phyloP scores from a whole-genome alignment of 352 stramenopile genomes.

The Globisporangium okanoganense region DNA sequence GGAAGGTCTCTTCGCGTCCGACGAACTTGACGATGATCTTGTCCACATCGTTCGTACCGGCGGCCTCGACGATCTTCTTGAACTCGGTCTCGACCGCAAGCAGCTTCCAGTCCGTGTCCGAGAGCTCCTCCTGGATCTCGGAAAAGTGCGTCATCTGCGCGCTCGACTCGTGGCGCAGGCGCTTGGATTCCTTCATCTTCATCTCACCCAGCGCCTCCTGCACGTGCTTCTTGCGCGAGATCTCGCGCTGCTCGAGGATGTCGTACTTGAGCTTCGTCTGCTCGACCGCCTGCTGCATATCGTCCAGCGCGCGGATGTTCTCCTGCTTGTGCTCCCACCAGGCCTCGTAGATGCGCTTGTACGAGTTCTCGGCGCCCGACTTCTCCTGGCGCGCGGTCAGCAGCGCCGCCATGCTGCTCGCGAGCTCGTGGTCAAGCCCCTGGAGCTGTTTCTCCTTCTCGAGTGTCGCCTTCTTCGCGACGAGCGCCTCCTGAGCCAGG shows the following conservation, averaged over 20 bases:
- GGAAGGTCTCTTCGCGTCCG: slow-evolving; percentile 61
- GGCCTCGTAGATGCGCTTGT: slow-evolving; percentile 62
- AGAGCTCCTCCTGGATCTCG: slow-evolving; percentile 75
- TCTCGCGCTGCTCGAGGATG: slow-evolving; percentile 70
- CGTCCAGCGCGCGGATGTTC: slow-evolving; percentile 65
- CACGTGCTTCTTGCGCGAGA: slow-evolving; percentile 71
- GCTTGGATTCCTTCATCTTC: slow-evolving; percentile 63
- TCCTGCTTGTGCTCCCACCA: slow-evolving; percentile 75
- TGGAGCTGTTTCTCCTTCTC: slow-evolving; percentile 61
- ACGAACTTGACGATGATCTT: slow-evolving; percentile 82
- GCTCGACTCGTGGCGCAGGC: slow-evolving; percentile 69
- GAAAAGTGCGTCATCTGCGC: slow-evolving; percentile 77
- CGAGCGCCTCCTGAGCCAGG: slow-evolving; percentile 50
- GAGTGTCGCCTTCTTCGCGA: slow-evolving; percentile 60
- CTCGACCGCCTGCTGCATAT: slow-evolving; percentile 73
- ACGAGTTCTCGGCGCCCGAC: slow-evolving; percentile 48
- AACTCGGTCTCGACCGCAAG: slow-evolving; percentile 64
- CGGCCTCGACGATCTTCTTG: slow-evolving; percentile 74
- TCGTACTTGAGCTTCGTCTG: slow-evolving; percentile 72
- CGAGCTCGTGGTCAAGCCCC: slow-evolving; percentile 53
- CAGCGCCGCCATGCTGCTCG: slow-evolving; percentile 42
- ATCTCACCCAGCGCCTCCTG: slow-evolving; percentile 65
- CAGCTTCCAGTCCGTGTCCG: slow-evolving; percentile 64
- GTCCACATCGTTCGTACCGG: slow-evolving; percentile 73
- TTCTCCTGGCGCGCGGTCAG: slow-evolving; percentile 69